These are phyloP conservation scores for Gossypium longicalyx DNA, from an alignment of 345 rosid species.

Conservation along the genomic window DNA sequence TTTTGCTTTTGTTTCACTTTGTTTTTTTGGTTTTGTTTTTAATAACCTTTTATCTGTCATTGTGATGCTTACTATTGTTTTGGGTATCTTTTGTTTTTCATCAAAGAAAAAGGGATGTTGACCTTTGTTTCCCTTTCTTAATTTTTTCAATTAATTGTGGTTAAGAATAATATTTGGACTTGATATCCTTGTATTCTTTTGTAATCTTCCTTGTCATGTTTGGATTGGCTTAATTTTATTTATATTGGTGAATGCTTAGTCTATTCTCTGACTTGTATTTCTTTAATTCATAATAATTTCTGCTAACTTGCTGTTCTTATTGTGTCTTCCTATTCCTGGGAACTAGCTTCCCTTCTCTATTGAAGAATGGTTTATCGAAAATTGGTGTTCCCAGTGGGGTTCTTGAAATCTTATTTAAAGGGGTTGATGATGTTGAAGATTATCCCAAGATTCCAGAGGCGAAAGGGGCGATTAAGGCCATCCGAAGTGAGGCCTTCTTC, in stretches of 20 bases:
- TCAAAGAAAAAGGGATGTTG: neutral
- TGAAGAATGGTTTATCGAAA: conserved; percentile 71
- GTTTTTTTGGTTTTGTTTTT: neutral
- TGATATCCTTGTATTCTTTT: neutral
- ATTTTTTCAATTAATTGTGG: neutral
- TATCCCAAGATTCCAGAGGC: conserved; percentile 77
- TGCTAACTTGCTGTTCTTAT: neutral
- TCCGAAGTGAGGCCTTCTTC: conserved; percentile 86
- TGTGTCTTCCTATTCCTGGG: conserved; percentile 1
- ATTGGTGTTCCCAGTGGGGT: conserved; percentile 54
- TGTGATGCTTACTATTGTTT: neutral
- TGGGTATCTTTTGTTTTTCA: neutral
- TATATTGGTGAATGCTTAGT: neutral
- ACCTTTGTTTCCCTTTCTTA: neutral
- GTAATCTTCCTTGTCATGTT: neutral
- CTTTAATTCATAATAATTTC: neutral
- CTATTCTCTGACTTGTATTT: neutral
- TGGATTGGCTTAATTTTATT: neutral
- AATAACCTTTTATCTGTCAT: neutral
- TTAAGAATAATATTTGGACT: neutral
- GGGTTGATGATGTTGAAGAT: conserved; percentile 42
- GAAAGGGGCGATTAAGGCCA: conserved; percentile 57
- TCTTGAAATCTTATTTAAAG: conserved; percentile 53
- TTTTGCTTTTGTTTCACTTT: neutral
- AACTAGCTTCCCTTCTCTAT: conserved; percentile 47